Evolutionary conservation across 2,329 filamentous ascomycete species (phyloP).

Genomic region (Colletotrichum sublineola): DNA sequence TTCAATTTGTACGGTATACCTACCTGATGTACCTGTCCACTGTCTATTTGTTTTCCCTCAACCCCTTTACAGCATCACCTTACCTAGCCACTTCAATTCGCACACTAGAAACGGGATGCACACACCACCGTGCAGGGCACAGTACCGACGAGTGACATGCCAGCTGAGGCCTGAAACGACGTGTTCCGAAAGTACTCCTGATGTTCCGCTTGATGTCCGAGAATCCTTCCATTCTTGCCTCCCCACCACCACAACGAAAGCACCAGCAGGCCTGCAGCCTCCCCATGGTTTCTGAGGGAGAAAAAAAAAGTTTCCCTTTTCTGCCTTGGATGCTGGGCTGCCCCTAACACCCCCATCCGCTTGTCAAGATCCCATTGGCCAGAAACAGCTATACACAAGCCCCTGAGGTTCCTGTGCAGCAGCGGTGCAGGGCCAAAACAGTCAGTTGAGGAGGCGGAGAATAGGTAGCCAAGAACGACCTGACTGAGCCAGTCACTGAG

Average conservation of each 20-base stretch:
- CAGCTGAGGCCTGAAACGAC: not conserved
- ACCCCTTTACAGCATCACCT: constrained; percentile 7
- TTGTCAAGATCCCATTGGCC: constrained; percentile 27
- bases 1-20: constrained; percentile 2
- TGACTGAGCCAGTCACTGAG: constrained; percentile 25
- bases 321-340: constrained; percentile 25
- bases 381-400: constrained; percentile 25
- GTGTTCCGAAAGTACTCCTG: constrained; percentile 22
- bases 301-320: constrained; percentile 30
- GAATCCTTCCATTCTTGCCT: constrained; percentile 16
- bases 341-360: constrained; percentile 35
- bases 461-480: constrained; percentile 37
- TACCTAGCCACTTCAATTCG: too few relatives aligned
- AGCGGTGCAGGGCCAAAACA: constrained; percentile 22
- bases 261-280: constrained; percentile 29
- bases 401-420: constrained; percentile 26
- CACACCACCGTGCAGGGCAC: constrained; percentile 29
- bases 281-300: constrained; percentile 29
- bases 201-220: constrained; percentile 38
- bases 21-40: not conserved
- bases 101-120: constrained; percentile 16
- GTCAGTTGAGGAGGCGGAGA: constrained; percentile 27
- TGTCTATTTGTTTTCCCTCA: constrained; percentile 1
- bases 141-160: constrained; percentile 32
- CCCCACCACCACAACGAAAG: constrained; percentile 26